A percentile compares a stretch with the other conserved stretches of the same genome.
phyloP scores from a whole-genome alignment of 495 filamentous ascomycete species.

The Aspergillus hancockii region DNA sequence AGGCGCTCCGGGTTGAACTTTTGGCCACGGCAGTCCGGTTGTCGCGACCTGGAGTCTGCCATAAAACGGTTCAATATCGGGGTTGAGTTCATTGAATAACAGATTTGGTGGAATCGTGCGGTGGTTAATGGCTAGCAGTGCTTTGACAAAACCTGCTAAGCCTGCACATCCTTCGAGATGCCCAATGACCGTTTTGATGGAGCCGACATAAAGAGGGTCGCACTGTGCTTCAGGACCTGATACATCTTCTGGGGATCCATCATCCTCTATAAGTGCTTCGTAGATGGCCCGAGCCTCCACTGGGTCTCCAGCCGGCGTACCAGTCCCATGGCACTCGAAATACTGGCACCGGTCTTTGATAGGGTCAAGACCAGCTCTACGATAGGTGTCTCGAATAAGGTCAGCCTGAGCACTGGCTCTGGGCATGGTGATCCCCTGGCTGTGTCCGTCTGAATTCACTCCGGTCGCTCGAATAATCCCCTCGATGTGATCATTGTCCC shows the following conservation, averaged over 20 bases:
- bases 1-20: background rate
- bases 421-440: slow-evolving; percentile 55
- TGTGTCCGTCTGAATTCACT: slow-evolving; percentile 34
- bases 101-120: slow-evolving; percentile 58
- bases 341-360: slow-evolving; percentile 35
- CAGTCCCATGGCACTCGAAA: slow-evolving; percentile 45
- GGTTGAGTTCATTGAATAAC: slow-evolving; percentile 54
- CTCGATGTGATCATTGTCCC: slow-evolving; percentile 31
- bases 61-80: slow-evolving; percentile 22
- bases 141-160: slow-evolving; percentile 48
- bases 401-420: slow-evolving; percentile 50
- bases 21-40: slow-evolving; percentile 20
- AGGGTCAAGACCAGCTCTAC: slow-evolving; percentile 34
- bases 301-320: slow-evolving; percentile 44
- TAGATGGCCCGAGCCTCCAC: slow-evolving; percentile 37
- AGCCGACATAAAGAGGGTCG: slow-evolving; percentile 46
- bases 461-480: slow-evolving; percentile 33
- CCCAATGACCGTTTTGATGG: slow-evolving; percentile 53
- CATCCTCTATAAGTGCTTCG: too few relatives aligned
- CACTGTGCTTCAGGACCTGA: too few relatives aligned
- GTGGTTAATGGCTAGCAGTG: slow-evolving; percentile 47
- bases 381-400: slow-evolving; percentile 48
- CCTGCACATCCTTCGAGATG: slow-evolving; percentile 61
- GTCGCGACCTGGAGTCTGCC: slow-evolving; percentile 37
- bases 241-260: too few relatives aligned